A percentile compares a stretch with the other conserved stretches of the same genome.
Evolutionary conservation across 805 yeast genomes (phyloP).

Genomic region (Candida pseudofarinosa): DNA sequence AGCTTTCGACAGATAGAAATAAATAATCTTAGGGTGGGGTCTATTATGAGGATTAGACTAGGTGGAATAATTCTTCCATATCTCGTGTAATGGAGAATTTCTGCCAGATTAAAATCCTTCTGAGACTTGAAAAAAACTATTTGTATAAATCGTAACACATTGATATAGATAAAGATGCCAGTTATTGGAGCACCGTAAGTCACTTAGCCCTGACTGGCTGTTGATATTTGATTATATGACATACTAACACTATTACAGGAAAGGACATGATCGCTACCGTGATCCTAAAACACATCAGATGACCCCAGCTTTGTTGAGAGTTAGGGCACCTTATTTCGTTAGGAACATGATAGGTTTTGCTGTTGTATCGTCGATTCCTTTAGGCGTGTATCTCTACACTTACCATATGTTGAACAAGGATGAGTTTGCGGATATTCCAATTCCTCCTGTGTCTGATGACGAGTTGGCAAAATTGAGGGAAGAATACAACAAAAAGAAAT

Average conservation of each 20-base stretch:
- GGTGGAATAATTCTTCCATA: too few relatives aligned
- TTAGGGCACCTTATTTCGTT: slow-evolving; percentile 82
- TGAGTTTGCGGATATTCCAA: slow-evolving; percentile 87
- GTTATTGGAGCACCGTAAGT: slow-evolving; percentile 31
- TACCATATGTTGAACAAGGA: slow-evolving; percentile 65
- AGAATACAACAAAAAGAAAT: slow-evolving; percentile 57
- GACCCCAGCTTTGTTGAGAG: slow-evolving; percentile 92
- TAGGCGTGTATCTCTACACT: slow-evolving; percentile 63
- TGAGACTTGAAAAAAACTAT: background rate
- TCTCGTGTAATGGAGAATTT: background rate
- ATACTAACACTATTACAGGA: slow-evolving; percentile 23
- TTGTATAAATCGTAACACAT: background rate
- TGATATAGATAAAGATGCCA: slow-evolving; percentile 15
- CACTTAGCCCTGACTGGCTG: background rate
- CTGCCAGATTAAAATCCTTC: too few relatives aligned
- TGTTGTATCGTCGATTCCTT: slow-evolving; percentile 58
- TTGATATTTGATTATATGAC: background rate
- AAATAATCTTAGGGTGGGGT: too few relatives aligned
- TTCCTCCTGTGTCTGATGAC: slow-evolving; percentile 83
- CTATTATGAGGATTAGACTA: too few relatives aligned
- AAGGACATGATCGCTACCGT: slow-evolving; percentile 41
- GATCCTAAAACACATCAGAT: slow-evolving; percentile 74
- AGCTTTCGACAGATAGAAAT: too few relatives aligned
- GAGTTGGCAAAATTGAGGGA: slow-evolving; percentile 68
- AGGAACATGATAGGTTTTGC: slow-evolving; percentile 64